phyloP scores from a whole-genome alignment of 495 filamentous ascomycete species.

The Talaromyces adpressus region DNA sequence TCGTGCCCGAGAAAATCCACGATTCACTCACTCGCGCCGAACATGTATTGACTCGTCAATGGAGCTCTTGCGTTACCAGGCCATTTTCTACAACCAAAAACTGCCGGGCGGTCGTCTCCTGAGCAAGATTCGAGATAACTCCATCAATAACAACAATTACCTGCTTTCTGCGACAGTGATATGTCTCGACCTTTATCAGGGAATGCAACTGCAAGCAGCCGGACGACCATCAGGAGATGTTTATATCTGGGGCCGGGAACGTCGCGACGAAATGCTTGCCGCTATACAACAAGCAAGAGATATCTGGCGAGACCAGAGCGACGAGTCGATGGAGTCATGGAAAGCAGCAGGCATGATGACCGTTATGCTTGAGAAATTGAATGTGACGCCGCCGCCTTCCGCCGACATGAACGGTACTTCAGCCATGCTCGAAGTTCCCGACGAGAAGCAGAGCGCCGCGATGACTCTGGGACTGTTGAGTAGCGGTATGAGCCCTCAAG shows the following conservation, averaged over 20 bases:
- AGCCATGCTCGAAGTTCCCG: slow-evolving; percentile 24
- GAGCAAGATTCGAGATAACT: slow-evolving; percentile 65
- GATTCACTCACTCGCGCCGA: slow-evolving; percentile 76
- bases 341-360: slow-evolving; percentile 72
- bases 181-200: slow-evolving; percentile 66
- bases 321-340: slow-evolving; percentile 79
- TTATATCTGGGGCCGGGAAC: slow-evolving; percentile 62
- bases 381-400: slow-evolving; percentile 26
- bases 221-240: slow-evolving; percentile 41
- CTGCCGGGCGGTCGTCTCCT: slow-evolving; percentile 64
- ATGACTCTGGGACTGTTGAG: slow-evolving; percentile 77
- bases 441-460: slow-evolving; percentile 57
- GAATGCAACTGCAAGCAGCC: slow-evolving; percentile 26
- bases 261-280: slow-evolving; percentile 66
- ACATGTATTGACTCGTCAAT: slow-evolving; percentile 85
- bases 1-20: slow-evolving; percentile 67
- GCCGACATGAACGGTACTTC: slow-evolving; percentile 18
- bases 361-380: slow-evolving; percentile 74
- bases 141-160: slow-evolving; percentile 77
- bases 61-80: slow-evolving; percentile 69
- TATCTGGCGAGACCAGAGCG: slow-evolving; percentile 71
- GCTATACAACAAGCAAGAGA: slow-evolving; percentile 62
- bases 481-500: slow-evolving; percentile 60
- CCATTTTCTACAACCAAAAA: slow-evolving; percentile 66
- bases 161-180: slow-evolving; percentile 85